Percentiles rank a stretch among this genome's conserved stretches.
Conservation (phyloP, 2,329 filamentous ascomycete species). For the Botrytis sinoallii region DNA sequence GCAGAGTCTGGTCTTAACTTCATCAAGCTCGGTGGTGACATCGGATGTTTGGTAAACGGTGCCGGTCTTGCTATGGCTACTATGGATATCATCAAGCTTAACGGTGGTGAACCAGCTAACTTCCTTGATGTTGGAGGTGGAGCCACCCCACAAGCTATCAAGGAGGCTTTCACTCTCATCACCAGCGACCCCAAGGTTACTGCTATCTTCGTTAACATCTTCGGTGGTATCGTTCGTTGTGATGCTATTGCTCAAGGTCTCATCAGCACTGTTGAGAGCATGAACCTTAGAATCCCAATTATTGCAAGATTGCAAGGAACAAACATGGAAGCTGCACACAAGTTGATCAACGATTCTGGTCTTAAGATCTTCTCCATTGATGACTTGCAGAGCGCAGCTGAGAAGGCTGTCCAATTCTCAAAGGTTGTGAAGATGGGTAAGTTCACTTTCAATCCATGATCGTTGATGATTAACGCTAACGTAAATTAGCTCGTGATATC, state of each 20-base stretch:
- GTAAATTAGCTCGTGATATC: slow-evolving; percentile 73
- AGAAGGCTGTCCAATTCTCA: slow-evolving; percentile 98
- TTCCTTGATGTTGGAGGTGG: slow-evolving; percentile 98
- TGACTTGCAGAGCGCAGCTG: slow-evolving; percentile 92
- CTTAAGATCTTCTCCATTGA: slow-evolving; percentile 99
- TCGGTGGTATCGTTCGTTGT: slow-evolving; percentile 96
- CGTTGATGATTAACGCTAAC: slow-evolving; percentile 31
- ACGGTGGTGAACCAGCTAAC: slow-evolving; percentile 93
- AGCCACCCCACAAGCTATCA: slow-evolving; percentile 93
- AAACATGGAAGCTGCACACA: slow-evolving; percentile 93
- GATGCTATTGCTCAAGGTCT: slow-evolving; percentile 96
- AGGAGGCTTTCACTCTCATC: slow-evolving; percentile 97
- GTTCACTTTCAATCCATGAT: slow-evolving; percentile 38
- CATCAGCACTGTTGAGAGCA: slow-evolving; percentile 88
- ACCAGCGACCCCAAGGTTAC: slow-evolving; percentile 97
- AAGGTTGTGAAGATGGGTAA: slow-evolving; percentile 98
- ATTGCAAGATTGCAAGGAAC: slow-evolving; percentile 97
- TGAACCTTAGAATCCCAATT: slow-evolving; percentile 95
- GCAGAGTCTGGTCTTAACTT: slow-evolving; percentile 96
- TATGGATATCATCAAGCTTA: slow-evolving; percentile 99
- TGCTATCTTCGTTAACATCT: slow-evolving; percentile 99
- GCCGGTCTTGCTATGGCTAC: slow-evolving; percentile 99
- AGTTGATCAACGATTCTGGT: slow-evolving; percentile 92
- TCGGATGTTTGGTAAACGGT: slow-evolving; percentile 98
- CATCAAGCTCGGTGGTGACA: slow-evolving; percentile 99